Conservation (phyloP, 129 eudicot species). For the Rutidosis leptorrhynchoides region DNA sequence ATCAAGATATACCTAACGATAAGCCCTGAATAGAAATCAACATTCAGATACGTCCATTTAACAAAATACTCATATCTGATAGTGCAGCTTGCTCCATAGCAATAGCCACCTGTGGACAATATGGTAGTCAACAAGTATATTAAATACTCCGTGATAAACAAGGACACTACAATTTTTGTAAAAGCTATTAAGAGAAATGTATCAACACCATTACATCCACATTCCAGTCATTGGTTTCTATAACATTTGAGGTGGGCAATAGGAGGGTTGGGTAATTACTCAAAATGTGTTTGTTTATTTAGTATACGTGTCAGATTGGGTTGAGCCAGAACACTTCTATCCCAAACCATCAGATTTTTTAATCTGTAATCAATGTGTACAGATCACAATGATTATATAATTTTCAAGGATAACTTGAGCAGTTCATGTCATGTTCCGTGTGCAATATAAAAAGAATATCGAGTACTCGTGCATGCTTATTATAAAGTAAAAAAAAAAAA, state of each 20-base stretch:
- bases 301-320: no score
- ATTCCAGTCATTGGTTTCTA: conserved; percentile 12
- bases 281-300: no score
- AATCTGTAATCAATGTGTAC: no score
- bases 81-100: conserved; percentile 99
- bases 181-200: conserved; percentile 29
- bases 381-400: no score
- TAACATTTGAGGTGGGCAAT: no score
- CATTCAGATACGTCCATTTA: conserved; percentile 93
- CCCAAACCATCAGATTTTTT: no score
- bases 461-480: conserved; percentile 79
- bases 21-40: conserved; percentile 94
- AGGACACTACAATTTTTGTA: conserved; percentile 2
- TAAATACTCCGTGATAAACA: neutral
- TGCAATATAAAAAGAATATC: conserved; percentile 88
- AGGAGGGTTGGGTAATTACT: conserved; percentile 1
- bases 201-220: conserved; percentile 83
- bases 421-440: conserved; percentile 98
- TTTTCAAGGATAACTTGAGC: no score
- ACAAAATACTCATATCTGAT: conserved; percentile 90
- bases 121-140: neutral
- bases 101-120: conserved; percentile 73
- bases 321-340: no score
- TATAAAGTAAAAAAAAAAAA: neutral
- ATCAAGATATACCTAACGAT: conserved; percentile 62